Conservation (phyloP, 2,329 filamentous ascomycete species). For the Fusarium albosuccineum region DNA sequence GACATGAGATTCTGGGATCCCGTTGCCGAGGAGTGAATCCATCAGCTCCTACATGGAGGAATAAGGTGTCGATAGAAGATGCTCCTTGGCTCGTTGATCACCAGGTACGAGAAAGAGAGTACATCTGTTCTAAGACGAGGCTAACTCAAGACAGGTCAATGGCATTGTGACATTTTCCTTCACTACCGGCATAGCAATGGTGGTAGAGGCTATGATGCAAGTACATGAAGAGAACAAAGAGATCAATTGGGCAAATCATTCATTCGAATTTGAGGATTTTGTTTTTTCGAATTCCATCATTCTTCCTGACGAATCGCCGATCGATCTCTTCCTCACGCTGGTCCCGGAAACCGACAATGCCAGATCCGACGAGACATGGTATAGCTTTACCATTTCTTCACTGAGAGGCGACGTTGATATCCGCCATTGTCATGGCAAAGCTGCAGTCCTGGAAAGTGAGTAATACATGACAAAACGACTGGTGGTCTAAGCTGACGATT, state of each 20-base stretch:
- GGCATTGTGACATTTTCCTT: constrained; percentile 42
- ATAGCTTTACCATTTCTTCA: constrained; percentile 42
- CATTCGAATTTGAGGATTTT: constrained; percentile 41
- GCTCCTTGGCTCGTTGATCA: constrained; percentile 44
- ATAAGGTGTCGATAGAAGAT: constrained; percentile 43
- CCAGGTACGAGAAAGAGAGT: constrained; percentile 26
- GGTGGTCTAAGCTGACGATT: constrained; percentile 9
- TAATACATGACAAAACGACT: not conserved
- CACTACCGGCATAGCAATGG: constrained; percentile 43
- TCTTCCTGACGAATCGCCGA: constrained; percentile 37
- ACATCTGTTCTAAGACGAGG: not conserved
- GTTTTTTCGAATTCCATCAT: constrained; percentile 45
- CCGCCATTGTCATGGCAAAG: constrained; percentile 39
- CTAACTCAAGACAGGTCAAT: constrained; percentile 36
- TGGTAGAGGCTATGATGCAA: constrained; percentile 43
- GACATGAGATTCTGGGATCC: constrained; percentile 42
- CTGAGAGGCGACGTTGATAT: constrained; percentile 43
- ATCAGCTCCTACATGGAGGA: constrained; percentile 44
- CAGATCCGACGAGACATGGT: constrained; percentile 37
- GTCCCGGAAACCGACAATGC: constrained; percentile 33
- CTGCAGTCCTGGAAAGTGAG: constrained; percentile 35
- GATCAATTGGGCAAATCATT: constrained; percentile 34
- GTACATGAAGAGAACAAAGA: constrained; percentile 39
- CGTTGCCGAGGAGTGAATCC: constrained; percentile 42
- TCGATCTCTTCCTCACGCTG: constrained; percentile 41